Evolutionary conservation across 345 rosid species (phyloP).

Genomic region (Hibiscus trionum): DNA sequence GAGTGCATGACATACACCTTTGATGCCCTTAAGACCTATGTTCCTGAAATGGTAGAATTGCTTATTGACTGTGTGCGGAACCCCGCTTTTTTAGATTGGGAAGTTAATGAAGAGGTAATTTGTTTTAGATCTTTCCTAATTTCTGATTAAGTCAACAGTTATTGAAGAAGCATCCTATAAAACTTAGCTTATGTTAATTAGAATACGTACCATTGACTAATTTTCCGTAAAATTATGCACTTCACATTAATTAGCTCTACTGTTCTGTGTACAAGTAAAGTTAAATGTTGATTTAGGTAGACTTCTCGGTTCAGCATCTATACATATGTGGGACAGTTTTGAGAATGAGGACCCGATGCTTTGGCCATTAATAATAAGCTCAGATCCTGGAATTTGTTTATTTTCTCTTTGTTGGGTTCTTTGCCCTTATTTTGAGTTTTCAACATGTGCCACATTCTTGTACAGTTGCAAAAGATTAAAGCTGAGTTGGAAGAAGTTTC

Average conservation of each 20-base stretch:
- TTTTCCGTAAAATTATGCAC: neutral
- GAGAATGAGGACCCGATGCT: neutral
- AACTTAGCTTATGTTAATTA: neutral
- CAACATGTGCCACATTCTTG: neutral
- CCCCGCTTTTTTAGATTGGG: conserved; percentile 83
- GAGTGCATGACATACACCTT: conserved; percentile 69
- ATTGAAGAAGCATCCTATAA: neutral
- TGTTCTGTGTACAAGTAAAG: neutral
- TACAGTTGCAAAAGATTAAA: conserved; percentile 55
- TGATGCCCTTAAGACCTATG: conserved; percentile 63
- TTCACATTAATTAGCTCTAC: neutral
- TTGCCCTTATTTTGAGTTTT: neutral
- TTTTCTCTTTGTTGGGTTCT: neutral
- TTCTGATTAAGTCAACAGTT: neutral
- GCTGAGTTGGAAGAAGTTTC: conserved; percentile 43
- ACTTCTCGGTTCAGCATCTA: neutral
- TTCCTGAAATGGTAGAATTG: conserved; percentile 71
- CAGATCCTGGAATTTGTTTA: neutral
- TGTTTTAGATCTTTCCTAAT: neutral
- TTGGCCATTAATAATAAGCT: neutral
- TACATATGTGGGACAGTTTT: neutral
- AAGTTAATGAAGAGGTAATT: conserved; percentile 65
- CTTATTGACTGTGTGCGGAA: conserved; percentile 63
- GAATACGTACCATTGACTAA: neutral
- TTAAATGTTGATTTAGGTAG: neutral